phyloP scores from a whole-genome alignment of 2,329 filamentous ascomycete genomes.

The Curvularia lunata region DNA sequence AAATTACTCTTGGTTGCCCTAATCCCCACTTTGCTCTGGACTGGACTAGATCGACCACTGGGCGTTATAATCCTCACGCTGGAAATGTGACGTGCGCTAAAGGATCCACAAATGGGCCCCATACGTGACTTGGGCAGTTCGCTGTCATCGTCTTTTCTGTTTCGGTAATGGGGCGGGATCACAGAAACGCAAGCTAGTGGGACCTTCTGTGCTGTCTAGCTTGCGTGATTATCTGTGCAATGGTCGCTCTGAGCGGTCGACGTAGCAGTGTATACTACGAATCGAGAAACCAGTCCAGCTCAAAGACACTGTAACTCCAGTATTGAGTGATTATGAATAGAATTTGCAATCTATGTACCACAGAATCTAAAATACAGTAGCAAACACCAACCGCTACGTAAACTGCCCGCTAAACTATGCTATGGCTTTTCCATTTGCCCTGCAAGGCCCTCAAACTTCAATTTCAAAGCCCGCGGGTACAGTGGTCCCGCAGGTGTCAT shows the following conservation, averaged over 20 bases:
- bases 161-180: too few species aligned
- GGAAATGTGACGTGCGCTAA: too few species aligned
- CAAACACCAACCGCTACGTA: background rate
- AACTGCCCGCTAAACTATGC: background rate
- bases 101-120: background rate
- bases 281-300: background rate
- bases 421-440: background rate
- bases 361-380: background rate
- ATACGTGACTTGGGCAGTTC: background rate
- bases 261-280: background rate
- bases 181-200: background rate
- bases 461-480: conserved; percentile 28
- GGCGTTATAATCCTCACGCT: background rate
- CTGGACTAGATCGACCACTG: background rate
- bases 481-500: conserved; percentile 37
- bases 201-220: background rate
- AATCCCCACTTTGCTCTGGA: background rate
- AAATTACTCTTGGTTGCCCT: conserved; percentile 2
- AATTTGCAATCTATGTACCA: background rate
- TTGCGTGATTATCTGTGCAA: background rate
- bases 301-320: background rate
- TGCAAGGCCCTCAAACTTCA: conserved; percentile 26
- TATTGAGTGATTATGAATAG: background rate
- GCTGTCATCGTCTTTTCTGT: background rate
- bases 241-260: background rate